Evolutionary conservation across 2,329 filamentous ascomycete genomes (phyloP), one percentile per base, ranked within the genome.

Genomic region (Aspergillus glaucus): DNA sequence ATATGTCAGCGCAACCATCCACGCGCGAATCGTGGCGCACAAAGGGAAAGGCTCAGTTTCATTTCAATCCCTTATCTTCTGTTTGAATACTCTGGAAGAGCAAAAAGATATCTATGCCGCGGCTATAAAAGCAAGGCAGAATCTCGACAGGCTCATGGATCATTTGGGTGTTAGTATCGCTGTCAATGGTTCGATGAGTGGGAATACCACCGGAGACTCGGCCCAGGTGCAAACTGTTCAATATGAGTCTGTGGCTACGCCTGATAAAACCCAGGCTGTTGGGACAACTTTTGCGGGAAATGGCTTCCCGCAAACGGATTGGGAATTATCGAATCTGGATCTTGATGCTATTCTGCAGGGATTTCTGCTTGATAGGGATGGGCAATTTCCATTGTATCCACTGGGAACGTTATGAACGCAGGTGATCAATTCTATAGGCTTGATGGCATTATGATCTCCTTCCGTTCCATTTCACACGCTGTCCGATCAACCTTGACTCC

Each of bases 1-100:
- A 0, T 81, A 80, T 48, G 76, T 79, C 3, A 72, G 72, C 14
- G 76, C 75, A 0, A 80, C 76, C 0, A 78, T 80, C 9, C 75
- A 78, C 47, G 74, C 71, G 0, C 74, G 77, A 1, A 75, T 76
- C 19, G 76, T 77, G 7, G 66, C 66, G 4, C 60, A 61, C 24
- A 56, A 51, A 34, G 51, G 50, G 8, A 54, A 50, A 22, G 54
- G 44, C 1, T 57, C 55, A 9, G 55, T 55, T 57, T 71, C 42
- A 44, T 67, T 58, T 19, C 55, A 55, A 28, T 62, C 55, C 10
- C 45, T 62, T 6, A 7, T 50, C 7, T 47, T 57, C 14, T 62
- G 59, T 30, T 51, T 50, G 9, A 51, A 48, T n/a, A 52, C 61
- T 14, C 43, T 62, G 3, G 40, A 45, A 14, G 48, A 59, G 9